phyloP scores from a whole-genome alignment of 306 rosid genomes.

The Cyclanthera cordifolia region DNA sequence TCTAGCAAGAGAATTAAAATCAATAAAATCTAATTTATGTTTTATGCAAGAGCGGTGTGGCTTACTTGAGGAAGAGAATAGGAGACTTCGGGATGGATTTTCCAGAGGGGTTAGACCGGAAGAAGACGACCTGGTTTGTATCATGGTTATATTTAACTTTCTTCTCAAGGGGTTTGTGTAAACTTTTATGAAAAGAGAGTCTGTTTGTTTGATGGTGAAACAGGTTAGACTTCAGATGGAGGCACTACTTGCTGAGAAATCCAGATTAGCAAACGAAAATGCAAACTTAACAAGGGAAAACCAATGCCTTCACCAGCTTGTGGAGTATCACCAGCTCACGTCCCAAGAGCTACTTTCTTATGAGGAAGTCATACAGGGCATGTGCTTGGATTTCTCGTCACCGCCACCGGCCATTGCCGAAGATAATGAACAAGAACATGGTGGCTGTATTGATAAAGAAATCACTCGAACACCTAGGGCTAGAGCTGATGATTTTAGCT shows the following conservation, averaged over 20 bases:
- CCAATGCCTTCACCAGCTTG: conserved; percentile 87
- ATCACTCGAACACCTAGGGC: too few species aligned
- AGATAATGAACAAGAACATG: not conserved
- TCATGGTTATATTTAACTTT: not conserved
- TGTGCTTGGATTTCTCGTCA: conserved; percentile 37
- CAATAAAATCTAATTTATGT: conserved; percentile 50
- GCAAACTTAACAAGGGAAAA: conserved; percentile 78
- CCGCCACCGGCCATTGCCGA: not conserved
- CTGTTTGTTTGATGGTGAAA: not conserved
- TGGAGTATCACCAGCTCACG: conserved; percentile 79
- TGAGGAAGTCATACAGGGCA: conserved; percentile 58
- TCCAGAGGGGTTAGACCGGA: conserved; percentile 60
- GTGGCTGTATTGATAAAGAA: too few species aligned
- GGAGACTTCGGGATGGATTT: conserved; percentile 64
- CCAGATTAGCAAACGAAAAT: conserved; percentile 80
- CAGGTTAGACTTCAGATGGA: conserved; percentile 97
- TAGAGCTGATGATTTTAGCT: too few species aligned
- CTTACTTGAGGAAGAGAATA: conserved; percentile 78
- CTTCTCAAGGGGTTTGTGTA: not conserved
- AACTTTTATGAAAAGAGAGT: not conserved
- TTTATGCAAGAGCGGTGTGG: conserved; percentile 71
- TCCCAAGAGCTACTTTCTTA: conserved; percentile 65
- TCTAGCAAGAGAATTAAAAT: conserved; percentile 69
- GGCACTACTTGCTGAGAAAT: conserved; percentile 80
- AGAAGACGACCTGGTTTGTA: conserved; percentile 82